Conservation (phyloP, 129 eudicot genomes). For the Apium graveolens region DNA sequence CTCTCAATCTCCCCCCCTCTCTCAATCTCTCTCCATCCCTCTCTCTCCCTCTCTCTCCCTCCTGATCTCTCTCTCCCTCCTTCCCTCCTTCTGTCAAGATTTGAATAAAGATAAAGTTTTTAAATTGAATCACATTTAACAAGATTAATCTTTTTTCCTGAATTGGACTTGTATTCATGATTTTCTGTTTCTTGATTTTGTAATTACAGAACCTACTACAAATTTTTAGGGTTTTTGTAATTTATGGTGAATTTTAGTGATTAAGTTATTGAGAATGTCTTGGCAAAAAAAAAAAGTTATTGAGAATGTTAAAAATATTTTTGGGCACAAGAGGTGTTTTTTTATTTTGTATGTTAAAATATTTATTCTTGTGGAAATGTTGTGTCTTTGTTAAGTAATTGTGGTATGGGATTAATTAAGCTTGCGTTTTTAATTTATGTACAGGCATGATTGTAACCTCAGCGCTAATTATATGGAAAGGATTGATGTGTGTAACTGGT, state of each 20-base stretch:
- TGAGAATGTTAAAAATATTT: neutral
- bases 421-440: neutral
- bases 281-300: too few relatives aligned
- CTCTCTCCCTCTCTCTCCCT: neutral
- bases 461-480: conserved; percentile 93
- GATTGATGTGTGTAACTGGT: conserved; percentile 79
- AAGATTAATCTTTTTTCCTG: neutral
- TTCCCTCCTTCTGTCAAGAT: neutral
- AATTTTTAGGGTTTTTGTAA: neutral
- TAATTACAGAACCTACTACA: neutral
- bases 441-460: conserved; percentile 93
- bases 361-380: neutral
- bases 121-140: neutral
- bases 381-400: neutral
- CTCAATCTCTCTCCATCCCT: neutral
- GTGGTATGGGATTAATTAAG: neutral
- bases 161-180: neutral
- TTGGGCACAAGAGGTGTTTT: neutral
- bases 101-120: neutral
- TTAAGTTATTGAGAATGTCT: too few relatives aligned
- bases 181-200: neutral
- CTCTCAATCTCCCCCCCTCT: neutral
- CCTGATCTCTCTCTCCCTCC: neutral
- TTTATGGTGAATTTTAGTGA: too few relatives aligned
- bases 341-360: too few relatives aligned